These are phyloP conservation scores for Mortierella sp. DNA, from an alignment of 371 early-diverging fungal species.

Conservation along the genomic window DNA sequence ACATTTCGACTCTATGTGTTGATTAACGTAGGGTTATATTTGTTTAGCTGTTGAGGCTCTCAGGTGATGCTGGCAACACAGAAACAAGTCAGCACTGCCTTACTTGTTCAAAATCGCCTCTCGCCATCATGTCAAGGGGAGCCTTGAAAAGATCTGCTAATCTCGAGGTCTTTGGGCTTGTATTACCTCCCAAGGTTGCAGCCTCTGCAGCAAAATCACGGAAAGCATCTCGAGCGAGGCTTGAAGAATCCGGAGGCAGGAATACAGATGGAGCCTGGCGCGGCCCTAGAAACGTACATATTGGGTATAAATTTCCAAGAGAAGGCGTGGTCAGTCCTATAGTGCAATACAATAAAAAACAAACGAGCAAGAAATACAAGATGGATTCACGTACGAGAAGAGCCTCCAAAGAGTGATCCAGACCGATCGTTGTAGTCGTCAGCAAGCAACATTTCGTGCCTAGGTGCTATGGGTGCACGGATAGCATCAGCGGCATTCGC, in stretches of 20 bases:
- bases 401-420: constrained; percentile 18
- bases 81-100: background rate
- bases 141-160: constrained; percentile 87
- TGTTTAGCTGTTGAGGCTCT: background rate
- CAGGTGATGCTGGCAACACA: constrained; percentile 1
- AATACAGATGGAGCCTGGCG: constrained; percentile 45
- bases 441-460: constrained; percentile 79
- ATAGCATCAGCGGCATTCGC: constrained; percentile 58
- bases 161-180: constrained; percentile 61
- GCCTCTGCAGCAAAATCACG: constrained; percentile 61
- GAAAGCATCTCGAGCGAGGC: constrained; percentile 54
- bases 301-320: background rate
- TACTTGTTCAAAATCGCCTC: constrained; percentile 81
- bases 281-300: constrained; percentile 15
- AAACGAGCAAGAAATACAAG: background rate
- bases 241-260: constrained; percentile 58
- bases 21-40: background rate
- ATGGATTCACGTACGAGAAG: constrained; percentile 33
- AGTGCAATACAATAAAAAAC: background rate
- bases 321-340: background rate
- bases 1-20: constrained; percentile 71
- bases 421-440: constrained; percentile 43
- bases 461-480: constrained; percentile 85
- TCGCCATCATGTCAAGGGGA: constrained; percentile 90
- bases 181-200: constrained; percentile 56